Conservation (phyloP, 768 basidiomycete genomes). For the Rhodotorula babjevae region DNA sequence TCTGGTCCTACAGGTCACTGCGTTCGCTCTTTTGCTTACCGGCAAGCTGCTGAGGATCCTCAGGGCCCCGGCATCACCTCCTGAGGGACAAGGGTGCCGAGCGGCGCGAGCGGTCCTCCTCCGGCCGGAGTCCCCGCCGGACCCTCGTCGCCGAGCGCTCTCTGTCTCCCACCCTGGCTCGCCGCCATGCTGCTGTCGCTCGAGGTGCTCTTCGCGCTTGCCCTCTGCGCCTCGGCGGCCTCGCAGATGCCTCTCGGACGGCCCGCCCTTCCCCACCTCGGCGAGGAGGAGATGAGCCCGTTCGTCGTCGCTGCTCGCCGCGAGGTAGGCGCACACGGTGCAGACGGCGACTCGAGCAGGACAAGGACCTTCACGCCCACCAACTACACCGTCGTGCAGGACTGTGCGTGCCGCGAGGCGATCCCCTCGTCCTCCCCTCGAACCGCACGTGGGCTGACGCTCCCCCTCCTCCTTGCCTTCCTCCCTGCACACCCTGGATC, state of each 20-base stretch:
- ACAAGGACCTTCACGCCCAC: constrained; percentile 11
- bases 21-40: too few species aligned
- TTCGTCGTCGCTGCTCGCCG: too few species aligned
- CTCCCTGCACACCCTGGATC: too few species aligned
- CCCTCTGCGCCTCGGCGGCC: neutral
- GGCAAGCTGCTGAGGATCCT: too few species aligned
- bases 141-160: too few species aligned
- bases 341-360: neutral
- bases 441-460: too few species aligned
- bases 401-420: neutral
- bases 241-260: neutral
- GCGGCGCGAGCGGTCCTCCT: too few species aligned
- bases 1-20: too few species aligned
- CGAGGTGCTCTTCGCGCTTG: neutral
- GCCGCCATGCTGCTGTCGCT: neutral
- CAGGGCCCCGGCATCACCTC: too few species aligned
- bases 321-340: neutral
- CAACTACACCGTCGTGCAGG: constrained; percentile 20
- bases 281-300: neutral
- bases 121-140: too few species aligned
- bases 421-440: neutral
- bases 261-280: neutral
- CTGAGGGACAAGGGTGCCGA: too few species aligned
- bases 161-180: neutral
- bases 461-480: too few species aligned